A percentile compares a stretch with the other conserved stretches of the same genome.
These are phyloP conservation scores for Tulasnella sp. DNA, from an alignment of 768 basidiomycete species.

Conservation along the genomic window DNA sequence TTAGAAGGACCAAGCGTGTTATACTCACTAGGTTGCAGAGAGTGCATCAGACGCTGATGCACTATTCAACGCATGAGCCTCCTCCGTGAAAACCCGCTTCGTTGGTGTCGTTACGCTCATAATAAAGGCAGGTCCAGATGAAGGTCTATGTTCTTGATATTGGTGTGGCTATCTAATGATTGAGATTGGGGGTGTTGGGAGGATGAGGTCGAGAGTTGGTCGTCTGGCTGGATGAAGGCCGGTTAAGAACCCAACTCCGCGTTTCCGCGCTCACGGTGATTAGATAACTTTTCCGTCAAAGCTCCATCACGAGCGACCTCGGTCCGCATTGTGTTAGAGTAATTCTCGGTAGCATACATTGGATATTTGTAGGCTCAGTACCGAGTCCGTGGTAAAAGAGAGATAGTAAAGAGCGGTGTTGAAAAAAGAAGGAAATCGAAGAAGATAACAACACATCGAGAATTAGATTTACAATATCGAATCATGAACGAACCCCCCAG, in stretches of 20 bases:
- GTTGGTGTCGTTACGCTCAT: neutral
- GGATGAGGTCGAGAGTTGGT: neutral
- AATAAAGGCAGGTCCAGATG: neutral
- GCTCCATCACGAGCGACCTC: neutral
- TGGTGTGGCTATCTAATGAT: neutral
- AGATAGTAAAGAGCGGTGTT: neutral
- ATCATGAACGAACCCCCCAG: neutral
- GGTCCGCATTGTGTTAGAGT: neutral
- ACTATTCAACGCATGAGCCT: neutral
- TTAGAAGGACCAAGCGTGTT: neutral
- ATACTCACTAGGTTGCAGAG: conserved; percentile 3
- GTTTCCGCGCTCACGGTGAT: neutral
- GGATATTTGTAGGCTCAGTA: neutral
- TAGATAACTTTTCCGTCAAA: neutral
- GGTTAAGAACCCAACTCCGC: neutral
- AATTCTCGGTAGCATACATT: neutral
- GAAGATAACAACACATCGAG: neutral
- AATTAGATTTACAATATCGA: neutral
- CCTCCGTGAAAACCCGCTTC: conserved; percentile 17
- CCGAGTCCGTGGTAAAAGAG: neutral
- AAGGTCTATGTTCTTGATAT: neutral
- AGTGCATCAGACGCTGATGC: neutral
- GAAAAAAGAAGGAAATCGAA: neutral
- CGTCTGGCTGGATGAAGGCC: neutral
- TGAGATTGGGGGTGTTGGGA: neutral